Evolutionary conservation across 805 yeast genomes (phyloP).

Genomic region (Cyberlindnera mycetangii): DNA sequence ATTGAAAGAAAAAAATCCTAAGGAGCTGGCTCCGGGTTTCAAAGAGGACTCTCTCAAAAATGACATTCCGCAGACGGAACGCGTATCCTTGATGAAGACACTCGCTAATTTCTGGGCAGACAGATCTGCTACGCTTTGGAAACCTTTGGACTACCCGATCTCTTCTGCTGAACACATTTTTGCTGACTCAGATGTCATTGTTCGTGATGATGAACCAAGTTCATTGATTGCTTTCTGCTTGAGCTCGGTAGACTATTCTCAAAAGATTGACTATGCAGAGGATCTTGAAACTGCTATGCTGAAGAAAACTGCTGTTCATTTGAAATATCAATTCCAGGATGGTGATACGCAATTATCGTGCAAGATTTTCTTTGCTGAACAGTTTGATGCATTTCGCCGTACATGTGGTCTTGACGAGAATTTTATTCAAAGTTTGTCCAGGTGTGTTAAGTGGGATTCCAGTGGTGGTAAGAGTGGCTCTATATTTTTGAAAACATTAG

Average conservation of each 20-base stretch:
- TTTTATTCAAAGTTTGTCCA: slow-evolving; percentile 83
- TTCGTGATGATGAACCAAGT: slow-evolving; percentile 95
- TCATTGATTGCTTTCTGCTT: slow-evolving; percentile 91
- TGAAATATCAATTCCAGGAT: slow-evolving; percentile 89
- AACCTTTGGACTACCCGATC: slow-evolving; percentile 82
- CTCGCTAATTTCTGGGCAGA: slow-evolving; percentile 96
- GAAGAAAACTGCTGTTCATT: slow-evolving; percentile 82
- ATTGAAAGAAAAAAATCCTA: slow-evolving; percentile 5
- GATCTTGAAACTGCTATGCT: slow-evolving; percentile 66
- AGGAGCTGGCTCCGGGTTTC: slow-evolving; percentile 17
- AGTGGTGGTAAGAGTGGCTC: slow-evolving; percentile 97
- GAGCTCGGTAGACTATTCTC: slow-evolving; percentile 77
- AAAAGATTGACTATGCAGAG: slow-evolving; percentile 43
- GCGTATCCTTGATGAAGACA: slow-evolving; percentile 74
- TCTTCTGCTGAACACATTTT: slow-evolving; percentile 81
- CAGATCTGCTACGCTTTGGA: slow-evolving; percentile 93
- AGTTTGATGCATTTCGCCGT: slow-evolving; percentile 88
- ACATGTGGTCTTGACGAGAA: slow-evolving; percentile 75
- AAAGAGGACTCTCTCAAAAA: slow-evolving; percentile 18
- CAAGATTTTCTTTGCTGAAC: slow-evolving; percentile 92
- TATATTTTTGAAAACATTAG: slow-evolving; percentile 86
- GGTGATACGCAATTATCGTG: slow-evolving; percentile 82
- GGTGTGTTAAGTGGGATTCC: slow-evolving; percentile 95
- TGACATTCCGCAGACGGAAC: slow-evolving; percentile 51
- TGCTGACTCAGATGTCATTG: slow-evolving; percentile 89